phyloP scores from a whole-genome alignment of 1,139 yeast genomes.

The Ogataea hybrid region DNA sequence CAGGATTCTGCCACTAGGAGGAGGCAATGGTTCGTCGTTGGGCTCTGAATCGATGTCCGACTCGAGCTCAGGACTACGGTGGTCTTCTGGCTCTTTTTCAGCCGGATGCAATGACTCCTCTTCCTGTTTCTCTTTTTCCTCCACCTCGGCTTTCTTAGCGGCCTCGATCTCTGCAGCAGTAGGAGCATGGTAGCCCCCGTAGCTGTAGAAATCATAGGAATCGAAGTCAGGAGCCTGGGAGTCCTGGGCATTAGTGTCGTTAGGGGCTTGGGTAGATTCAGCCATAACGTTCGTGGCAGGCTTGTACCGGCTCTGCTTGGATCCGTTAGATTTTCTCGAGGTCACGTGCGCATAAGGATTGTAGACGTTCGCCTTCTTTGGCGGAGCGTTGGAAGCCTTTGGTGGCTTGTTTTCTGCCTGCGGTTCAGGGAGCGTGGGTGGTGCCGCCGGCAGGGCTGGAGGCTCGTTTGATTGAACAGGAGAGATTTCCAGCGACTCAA shows the following conservation, averaged over 20 bases:
- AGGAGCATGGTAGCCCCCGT: conserved; percentile 25
- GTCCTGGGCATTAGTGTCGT: conserved; percentile 6
- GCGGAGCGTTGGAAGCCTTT: not conserved
- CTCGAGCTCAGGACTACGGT: conserved; percentile 4
- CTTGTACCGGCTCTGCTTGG: conserved; percentile 17
- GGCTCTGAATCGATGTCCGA: conserved; percentile 2
- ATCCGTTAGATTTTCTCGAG: conserved; percentile 22
- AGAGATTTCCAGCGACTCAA: conserved; percentile 6
- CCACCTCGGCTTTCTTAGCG: conserved; percentile 4
- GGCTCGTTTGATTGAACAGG: conserved; percentile 9
- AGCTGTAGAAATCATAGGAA: conserved; percentile 23
- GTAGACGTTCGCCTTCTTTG: conserved; percentile 9
- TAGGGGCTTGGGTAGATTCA: conserved; percentile 12
- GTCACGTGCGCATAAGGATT: conserved; percentile 18
- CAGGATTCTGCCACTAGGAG: no score
- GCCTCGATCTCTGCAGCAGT: conserved; percentile 13
- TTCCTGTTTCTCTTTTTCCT: not conserved
- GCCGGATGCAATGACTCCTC: not conserved
- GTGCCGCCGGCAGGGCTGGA: not conserved
- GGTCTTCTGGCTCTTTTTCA: not conserved
- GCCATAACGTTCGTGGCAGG: conserved; percentile 13
- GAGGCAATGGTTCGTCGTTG: conserved; percentile 14
- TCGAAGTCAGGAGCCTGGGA: conserved; percentile 19
- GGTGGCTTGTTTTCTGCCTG: conserved; percentile 4
- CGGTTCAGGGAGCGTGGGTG: not conserved